Base-by-base conservation (phyloP, 2,329 filamentous ascomycete genomes). In the Alternaria metachromatica region DNA sequence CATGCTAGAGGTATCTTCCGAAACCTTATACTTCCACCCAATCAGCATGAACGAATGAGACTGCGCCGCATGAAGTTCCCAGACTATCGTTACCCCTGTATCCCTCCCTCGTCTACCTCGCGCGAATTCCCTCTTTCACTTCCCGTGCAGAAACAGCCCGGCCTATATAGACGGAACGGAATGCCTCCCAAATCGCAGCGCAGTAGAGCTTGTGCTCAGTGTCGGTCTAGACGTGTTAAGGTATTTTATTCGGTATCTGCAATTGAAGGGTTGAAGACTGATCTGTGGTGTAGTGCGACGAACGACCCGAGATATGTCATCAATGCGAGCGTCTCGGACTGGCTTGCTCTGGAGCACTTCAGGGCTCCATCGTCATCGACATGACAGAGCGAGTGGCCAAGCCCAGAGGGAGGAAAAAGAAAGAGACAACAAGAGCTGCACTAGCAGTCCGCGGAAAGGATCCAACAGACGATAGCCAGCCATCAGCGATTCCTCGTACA, bases 161-260 rank as follows among this genome's bases (percentile, higher is more conserved):
- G 28, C 10, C 10, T 25, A 33, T 15, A 44, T 54, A 45, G 26
- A 60, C 46, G 25, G 44, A 3, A 58, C 46, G 25, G 41, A 2
- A 68, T 68, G 66, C 61, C 62, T 10, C 71, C 76, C 6, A 75
- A 69, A 67, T 68, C 75, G 25, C 75, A 76, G 66, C 73, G 76
- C 57, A 77, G 73, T 60, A 73, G 75, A 63, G 76, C 71, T 37
- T 78, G 76, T 64, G 69, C 72, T 51, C 74, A 78, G 67, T 78
- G 76, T 63, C 71, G 76, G 26, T 67, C 76, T 18, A 75, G 76
- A n/a, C 69, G 76, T n/a, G 76, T 78, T 33, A 78, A 77, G 73
- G 76, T 78, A 60, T 25, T 62, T 30, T 48, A 30, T 5, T 13
- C 15, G 3, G 7, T 26, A 25, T 13, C 12, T 60, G 33, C n/a